Conservation (phyloP, 1,284 basidiomycete genomes). For the Naganishia cerealis region DNA sequence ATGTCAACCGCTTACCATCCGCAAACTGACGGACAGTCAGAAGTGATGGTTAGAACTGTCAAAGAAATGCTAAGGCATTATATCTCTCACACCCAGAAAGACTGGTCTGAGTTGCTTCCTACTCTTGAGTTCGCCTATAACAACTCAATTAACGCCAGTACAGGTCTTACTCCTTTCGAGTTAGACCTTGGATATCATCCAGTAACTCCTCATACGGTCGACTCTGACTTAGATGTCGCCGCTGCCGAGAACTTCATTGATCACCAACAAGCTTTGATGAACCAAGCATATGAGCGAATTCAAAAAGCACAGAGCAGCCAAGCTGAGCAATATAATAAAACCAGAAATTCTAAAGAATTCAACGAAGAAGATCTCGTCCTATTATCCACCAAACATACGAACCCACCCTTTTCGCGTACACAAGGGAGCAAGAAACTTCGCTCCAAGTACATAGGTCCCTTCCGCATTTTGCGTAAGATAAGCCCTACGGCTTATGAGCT, state of each 20-base stretch:
- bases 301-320: too few relatives aligned
- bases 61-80: conserved; percentile 29
- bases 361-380: conserved; percentile 13
- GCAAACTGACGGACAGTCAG: conserved; percentile 45
- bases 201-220: conserved; percentile 4
- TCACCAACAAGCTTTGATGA: too few relatives aligned
- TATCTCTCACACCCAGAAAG: conserved; percentile 42
- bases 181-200: conserved; percentile 24
- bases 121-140: conserved; percentile 59
- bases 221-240: too few relatives aligned
- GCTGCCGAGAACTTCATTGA: too few relatives aligned
- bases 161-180: conserved; percentile 35
- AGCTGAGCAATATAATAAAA: conserved; percentile 20
- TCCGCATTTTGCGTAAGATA: not conserved
- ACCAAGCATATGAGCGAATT: too few relatives aligned
- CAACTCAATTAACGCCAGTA: conserved; percentile 46
- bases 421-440: conserved; percentile 12
- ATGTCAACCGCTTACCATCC: conserved; percentile 59
- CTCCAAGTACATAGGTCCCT: conserved; percentile 20
- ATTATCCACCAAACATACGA: conserved; percentile 13
- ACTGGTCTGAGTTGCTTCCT: conserved; percentile 57
- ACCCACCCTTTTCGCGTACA: conserved; percentile 9
- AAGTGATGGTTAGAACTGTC: conserved; percentile 32
- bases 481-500: conserved; percentile 6
- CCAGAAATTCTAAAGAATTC: not conserved